These are phyloP conservation scores for Metschnikowia borealis DNA, from an alignment of 805 yeast genomes.

Conservation along the genomic window DNA sequence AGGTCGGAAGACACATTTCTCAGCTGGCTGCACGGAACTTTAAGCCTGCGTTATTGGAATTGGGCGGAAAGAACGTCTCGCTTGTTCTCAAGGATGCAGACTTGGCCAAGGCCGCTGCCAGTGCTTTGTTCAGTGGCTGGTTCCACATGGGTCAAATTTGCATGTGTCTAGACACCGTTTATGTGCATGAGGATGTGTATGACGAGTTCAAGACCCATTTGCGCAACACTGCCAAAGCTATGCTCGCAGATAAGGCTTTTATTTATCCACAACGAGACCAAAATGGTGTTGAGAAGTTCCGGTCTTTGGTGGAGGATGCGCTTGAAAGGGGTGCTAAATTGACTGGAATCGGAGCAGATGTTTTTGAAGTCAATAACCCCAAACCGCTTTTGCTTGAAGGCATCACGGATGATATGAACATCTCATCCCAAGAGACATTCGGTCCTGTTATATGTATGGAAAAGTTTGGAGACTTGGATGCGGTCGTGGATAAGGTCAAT, in stretches of 20 bases:
- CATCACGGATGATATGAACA: conserved; percentile 27
- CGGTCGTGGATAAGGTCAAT: conserved; percentile 5
- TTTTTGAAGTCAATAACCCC: neutral
- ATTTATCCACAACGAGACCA: conserved; percentile 28
- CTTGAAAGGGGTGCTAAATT: conserved; percentile 33
- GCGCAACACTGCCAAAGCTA: conserved; percentile 13
- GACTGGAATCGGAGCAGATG: conserved; percentile 3
- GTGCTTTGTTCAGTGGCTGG: conserved; percentile 34
- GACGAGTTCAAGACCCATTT: conserved; percentile 24
- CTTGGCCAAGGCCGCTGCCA: conserved; percentile 26
- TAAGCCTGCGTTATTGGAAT: conserved; percentile 41
- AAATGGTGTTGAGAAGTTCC: conserved; percentile 20
- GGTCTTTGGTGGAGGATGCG: conserved; percentile 32
- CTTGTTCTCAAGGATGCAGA: conserved; percentile 33
- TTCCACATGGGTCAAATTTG: conserved; percentile 47
- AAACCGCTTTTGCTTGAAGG: conserved; percentile 32
- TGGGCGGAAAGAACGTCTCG: conserved; percentile 44
- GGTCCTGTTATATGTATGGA: conserved; percentile 40
- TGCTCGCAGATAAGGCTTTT: conserved; percentile 19
- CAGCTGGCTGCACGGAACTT: conserved; percentile 31
- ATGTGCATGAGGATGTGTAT: conserved; percentile 32
- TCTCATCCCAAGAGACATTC: conserved; percentile 35
- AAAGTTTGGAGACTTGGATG: conserved; percentile 20
- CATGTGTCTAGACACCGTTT: conserved; percentile 42
- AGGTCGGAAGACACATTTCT: conserved; percentile 36